Conservation (phyloP, 2,329 filamentous ascomycete species). For the Aspergillus melleus region DNA sequence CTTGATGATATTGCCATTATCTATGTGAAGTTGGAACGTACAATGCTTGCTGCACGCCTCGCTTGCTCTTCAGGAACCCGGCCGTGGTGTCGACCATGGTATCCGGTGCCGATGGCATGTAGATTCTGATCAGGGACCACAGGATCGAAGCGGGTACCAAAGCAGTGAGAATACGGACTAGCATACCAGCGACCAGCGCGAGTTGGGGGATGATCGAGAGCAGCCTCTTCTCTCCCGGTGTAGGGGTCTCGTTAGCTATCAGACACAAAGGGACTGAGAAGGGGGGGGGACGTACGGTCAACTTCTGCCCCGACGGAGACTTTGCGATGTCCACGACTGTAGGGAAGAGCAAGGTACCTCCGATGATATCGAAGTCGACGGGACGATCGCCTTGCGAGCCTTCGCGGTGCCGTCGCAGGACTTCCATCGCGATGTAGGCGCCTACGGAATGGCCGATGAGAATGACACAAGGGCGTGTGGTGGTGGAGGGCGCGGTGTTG, state of each 20-base stretch:
- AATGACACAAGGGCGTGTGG: slow-evolving; percentile 49
- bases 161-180: slow-evolving; percentile 46
- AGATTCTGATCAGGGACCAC: slow-evolving; percentile 39
- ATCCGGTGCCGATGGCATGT: slow-evolving; percentile 42
- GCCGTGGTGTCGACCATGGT: slow-evolving; percentile 51
- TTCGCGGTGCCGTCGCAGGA: slow-evolving; percentile 59
- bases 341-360: slow-evolving; percentile 69
- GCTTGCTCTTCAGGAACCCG: slow-evolving; percentile 49
- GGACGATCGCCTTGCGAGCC: slow-evolving; percentile 10
- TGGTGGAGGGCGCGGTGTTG: background rate
- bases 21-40: slow-evolving; percentile 34
- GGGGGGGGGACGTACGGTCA: slow-evolving; percentile 43
- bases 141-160: slow-evolving; percentile 44
- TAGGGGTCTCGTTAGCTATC: background rate
- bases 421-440: slow-evolving; percentile 68
- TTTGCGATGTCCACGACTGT: slow-evolving; percentile 70
- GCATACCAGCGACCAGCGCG: slow-evolving; percentile 34
- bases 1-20: too few relatives aligned
- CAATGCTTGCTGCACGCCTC: slow-evolving; percentile 57
- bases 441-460: slow-evolving; percentile 75
- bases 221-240: slow-evolving; percentile 22
- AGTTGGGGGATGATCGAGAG: slow-evolving; percentile 39
- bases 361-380: slow-evolving; percentile 40
- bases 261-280: background rate
- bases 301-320: slow-evolving; percentile 59